Evolutionary conservation across 208 protist genomes (phyloP).

Genomic region (Leishmania amazonensis): DNA sequence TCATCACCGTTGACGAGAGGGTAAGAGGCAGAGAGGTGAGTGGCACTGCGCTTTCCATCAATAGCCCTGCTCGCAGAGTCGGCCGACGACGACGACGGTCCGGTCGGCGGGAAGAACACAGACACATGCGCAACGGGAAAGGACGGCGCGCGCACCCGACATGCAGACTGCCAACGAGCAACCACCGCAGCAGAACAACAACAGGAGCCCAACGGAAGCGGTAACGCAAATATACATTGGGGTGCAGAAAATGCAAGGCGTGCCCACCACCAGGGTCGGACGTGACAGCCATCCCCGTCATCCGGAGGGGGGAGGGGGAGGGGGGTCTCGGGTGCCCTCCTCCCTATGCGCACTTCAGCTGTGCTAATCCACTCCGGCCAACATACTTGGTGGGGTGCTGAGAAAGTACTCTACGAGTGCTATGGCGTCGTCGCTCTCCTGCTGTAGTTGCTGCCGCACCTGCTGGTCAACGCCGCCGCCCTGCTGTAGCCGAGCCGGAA

Average conservation of each 20-base stretch:
- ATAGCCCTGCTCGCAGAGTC: not conserved
- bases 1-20: not conserved
- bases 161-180: not conserved
- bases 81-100: not conserved
- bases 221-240: not conserved
- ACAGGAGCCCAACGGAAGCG: not conserved
- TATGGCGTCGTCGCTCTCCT: constrained; percentile 69
- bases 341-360: not conserved
- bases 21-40: not conserved
- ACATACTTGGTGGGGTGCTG: constrained; percentile 49
- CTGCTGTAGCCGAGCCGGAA: constrained; percentile 35
- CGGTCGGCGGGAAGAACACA: no score
- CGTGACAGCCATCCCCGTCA: not conserved
- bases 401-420: constrained; percentile 81
- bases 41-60: not conserved
- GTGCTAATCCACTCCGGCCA: constrained; percentile 28
- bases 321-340: no score
- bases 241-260: not conserved
- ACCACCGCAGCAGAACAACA: not conserved
- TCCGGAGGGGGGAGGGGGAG: not conserved
- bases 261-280: not conserved
- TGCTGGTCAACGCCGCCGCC: constrained; percentile 59
- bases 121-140: not conserved
- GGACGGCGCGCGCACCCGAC: not conserved
- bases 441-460: constrained; percentile 66